These are phyloP conservation scores for Trichosporon asahii DNA, from an alignment of 1,284 basidiomycete genomes.

Conservation along the genomic window DNA sequence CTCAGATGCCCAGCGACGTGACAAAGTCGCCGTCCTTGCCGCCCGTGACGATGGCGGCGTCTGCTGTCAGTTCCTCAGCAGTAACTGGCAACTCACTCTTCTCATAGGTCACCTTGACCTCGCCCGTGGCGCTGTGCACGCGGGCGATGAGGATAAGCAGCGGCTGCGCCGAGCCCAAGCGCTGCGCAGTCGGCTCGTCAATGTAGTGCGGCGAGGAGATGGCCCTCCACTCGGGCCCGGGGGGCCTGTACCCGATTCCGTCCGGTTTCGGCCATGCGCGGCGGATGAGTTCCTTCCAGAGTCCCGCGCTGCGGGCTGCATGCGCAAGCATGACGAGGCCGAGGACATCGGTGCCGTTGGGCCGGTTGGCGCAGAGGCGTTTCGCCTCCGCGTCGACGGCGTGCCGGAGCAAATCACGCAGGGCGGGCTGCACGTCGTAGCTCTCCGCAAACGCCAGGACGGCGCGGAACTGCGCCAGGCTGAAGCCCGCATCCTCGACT, in stretches of 20 bases:
- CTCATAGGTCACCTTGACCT: background rate
- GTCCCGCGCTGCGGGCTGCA: background rate
- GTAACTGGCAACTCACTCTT: background rate
- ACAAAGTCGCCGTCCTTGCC: background rate
- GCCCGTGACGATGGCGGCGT: background rate
- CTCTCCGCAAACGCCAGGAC: background rate
- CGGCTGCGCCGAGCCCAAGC: background rate
- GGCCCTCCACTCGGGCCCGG: background rate
- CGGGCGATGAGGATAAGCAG: background rate
- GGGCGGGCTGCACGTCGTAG: background rate
- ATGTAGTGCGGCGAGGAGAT: background rate
- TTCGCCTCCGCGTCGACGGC: background rate
- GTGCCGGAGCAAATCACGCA: background rate
- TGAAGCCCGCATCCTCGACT: constrained; percentile 2
- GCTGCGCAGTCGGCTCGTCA: background rate
- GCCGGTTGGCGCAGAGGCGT: background rate
- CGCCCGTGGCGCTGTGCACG: background rate
- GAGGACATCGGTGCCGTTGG: background rate
- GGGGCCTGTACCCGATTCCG: background rate
- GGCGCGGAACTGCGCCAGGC: background rate
- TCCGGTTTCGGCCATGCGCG: constrained; percentile 3
- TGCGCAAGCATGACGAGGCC: constrained; percentile 1
- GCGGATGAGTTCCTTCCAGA: background rate
- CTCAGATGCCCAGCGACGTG: background rate
- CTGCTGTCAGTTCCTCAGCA: background rate